phyloP scores from a whole-genome alignment of 495 filamentous ascomycete species.

The Neurospora tetraspora region DNA sequence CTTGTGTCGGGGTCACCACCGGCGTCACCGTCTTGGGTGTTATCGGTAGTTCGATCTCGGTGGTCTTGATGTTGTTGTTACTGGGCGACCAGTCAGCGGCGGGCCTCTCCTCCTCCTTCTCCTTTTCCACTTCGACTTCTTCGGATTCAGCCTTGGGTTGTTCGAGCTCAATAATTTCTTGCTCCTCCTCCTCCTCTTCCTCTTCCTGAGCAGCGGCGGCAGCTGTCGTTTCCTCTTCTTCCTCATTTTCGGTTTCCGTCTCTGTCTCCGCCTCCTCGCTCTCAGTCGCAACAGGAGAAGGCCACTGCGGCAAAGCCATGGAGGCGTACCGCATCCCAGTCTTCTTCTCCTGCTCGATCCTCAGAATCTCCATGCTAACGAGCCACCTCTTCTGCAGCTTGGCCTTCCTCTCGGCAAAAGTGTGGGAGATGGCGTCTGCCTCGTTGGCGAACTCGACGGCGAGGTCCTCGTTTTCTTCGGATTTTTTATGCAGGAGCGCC shows the following conservation, averaged over 20 bases:
- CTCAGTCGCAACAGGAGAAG: slow-evolving; percentile 1
- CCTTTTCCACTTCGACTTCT: neutral
- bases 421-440: slow-evolving; percentile 36
- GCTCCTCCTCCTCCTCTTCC: neutral
- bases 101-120: neutral
- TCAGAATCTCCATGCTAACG: slow-evolving; percentile 52
- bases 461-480: slow-evolving; percentile 43
- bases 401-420: slow-evolving; percentile 41
- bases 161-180: neutral
- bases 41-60: neutral
- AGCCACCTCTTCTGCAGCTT: slow-evolving; percentile 48
- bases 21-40: neutral
- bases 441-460: slow-evolving; percentile 47
- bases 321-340: slow-evolving; percentile 40
- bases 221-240: neutral
- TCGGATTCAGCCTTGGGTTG: neutral
- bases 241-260: slow-evolving; percentile 5
- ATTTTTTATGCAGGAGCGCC: slow-evolving; percentile 40
- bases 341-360: slow-evolving; percentile 46
- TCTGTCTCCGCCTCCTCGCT: neutral
- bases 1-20: neutral
- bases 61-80: neutral
- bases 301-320: slow-evolving; percentile 37
- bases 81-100: neutral
- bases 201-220: neutral